Evolutionary conservation across 1,284 basidiomycete genomes (phyloP), one percentile per base, ranked within the genome.

Genomic region (Boletellus deceptivus): DNA sequence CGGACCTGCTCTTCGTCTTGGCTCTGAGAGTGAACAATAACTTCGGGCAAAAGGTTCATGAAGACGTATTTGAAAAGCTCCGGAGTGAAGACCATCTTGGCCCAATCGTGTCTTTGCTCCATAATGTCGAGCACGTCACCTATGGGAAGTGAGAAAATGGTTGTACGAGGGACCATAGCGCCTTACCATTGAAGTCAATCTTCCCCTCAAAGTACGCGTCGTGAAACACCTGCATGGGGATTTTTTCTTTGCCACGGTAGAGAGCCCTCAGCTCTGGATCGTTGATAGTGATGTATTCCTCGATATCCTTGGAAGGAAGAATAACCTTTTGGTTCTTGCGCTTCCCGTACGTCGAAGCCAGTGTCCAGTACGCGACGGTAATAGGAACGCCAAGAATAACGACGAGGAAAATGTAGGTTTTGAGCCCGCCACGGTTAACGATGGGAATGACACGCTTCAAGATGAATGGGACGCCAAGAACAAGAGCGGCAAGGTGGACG

Each of bases 161-260:
- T 27, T 29, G 52, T 9, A 37, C 41, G 57, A 0, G 56, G 56
- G 40, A 43, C 35, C 6, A 47, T 42, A 9, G 36, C 27, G 20
- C 44, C 46, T 24, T 10, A 71, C 93, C 93, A 55, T 98, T 98
- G 70, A 98, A 89, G 57, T 98, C 93, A 56, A 96, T 85, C 76
- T 98, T 98, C 57, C 88, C 88, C 55, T 96, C 94, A 72, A 99
- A 98, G 76, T 91, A 99, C 56, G 93, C 91, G 75, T 99, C 97
- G 70, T 99, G 89, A 79, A 98, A 97, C 58, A 91, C 74, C 74
- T 99, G 94, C 87, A 98, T 97, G 44, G 95, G 95, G 57, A 99
- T 98, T 75, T 98, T 98, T 69, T 88, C 86, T 70, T 82, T 84
- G 59, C 83, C 83, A 46, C 83, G 73, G 76, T 94, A 98, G 61